Evolutionary conservation across 176 grass and related monocot genomes (phyloP).

Genomic region (Oryza glaberrima): DNA sequence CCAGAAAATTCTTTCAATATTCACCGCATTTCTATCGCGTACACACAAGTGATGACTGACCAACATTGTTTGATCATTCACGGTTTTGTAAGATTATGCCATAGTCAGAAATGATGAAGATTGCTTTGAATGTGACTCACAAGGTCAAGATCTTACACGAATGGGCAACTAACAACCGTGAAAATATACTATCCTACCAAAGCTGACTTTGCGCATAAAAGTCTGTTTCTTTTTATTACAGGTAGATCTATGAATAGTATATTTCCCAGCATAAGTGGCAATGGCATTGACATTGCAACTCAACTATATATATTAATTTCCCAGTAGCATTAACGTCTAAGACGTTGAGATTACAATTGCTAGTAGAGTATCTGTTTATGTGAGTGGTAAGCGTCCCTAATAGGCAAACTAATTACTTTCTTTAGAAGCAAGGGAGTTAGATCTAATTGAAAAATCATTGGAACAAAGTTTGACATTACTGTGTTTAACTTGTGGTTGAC

Average conservation of each 20-base stretch:
- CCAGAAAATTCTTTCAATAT: not conserved
- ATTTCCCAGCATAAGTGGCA: not conserved
- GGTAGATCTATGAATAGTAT: not conserved
- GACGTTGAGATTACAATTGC: not conserved
- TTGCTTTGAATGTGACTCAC: not conserved
- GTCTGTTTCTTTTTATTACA: not conserved
- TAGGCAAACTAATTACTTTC: not conserved
- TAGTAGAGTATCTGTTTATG: not conserved
- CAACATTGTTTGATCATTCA: not conserved
- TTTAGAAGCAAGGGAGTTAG: not conserved
- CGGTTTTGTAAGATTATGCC: not conserved
- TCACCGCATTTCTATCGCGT: not conserved
- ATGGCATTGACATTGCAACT: slow-evolving; percentile 19
- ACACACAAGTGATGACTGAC: not conserved
- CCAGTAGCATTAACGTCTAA: not conserved
- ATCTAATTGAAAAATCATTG: not conserved
- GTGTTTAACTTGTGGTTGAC: slow-evolving; percentile 18
- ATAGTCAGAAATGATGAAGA: not conserved
- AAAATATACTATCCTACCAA: not conserved
- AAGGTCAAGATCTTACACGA: slow-evolving; percentile 27
- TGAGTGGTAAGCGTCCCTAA: not conserved
- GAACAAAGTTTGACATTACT: slow-evolving; percentile 19
- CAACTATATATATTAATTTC: not conserved
- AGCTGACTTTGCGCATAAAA: slow-evolving; percentile 24
- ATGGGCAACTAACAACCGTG: not conserved